Evolutionary conservation across 495 filamentous ascomycete species (phyloP).

Genomic region (Talaromyces thailandensis): DNA sequence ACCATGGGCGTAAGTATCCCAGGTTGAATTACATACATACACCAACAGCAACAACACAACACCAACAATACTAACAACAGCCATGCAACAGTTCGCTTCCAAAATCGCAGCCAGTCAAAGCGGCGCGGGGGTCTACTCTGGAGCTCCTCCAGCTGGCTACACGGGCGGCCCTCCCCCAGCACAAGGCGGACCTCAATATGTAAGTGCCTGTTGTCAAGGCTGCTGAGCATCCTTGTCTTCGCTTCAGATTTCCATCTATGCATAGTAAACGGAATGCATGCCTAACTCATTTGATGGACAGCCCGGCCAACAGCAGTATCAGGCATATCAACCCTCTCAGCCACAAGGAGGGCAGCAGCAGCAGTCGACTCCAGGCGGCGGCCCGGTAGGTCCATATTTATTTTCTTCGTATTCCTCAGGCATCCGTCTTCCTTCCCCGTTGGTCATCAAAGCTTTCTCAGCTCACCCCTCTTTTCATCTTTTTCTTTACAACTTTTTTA

Average conservation of each 20-base stretch:
- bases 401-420: constrained; percentile 2
- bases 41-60: neutral
- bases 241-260: neutral
- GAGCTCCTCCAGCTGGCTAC: constrained; percentile 32
- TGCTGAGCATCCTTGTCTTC: neutral
- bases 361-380: constrained; percentile 9
- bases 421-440: constrained; percentile 9
- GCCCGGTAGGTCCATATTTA: constrained; percentile 30
- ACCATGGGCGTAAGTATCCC: constrained; percentile 28
- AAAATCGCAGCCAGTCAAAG: constrained; percentile 33
- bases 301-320: constrained; percentile 22
- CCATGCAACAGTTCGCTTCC: constrained; percentile 29
- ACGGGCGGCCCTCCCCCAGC: constrained; percentile 33
- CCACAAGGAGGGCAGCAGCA: constrained; percentile 6
- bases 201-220: neutral
- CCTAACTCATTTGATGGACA: neutral
- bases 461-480: constrained; percentile 5
- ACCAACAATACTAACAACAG: neutral
- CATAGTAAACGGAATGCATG: neutral
- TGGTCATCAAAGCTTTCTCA: neutral
- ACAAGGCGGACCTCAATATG: constrained; percentile 5
- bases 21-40: neutral
- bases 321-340: constrained; percentile 22
- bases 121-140: constrained; percentile 25
- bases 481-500: constrained; percentile 1